phyloP scores from a whole-genome alignment of 208 protist species.

The Strigomonas galati region DNA sequence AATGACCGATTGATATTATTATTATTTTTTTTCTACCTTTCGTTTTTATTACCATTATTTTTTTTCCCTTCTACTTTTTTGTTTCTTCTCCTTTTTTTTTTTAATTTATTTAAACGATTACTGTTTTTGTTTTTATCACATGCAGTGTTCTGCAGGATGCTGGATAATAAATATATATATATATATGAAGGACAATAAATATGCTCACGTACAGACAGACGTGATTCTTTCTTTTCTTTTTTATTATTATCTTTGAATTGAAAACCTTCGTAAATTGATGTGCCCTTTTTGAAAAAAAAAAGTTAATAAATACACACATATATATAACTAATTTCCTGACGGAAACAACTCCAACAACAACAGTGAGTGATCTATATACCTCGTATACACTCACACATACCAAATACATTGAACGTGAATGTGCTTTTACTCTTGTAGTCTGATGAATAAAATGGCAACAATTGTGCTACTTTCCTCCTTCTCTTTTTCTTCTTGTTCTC shows the following conservation, averaged over 20 bases:
- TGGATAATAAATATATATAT: neutral
- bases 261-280: no score
- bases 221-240: neutral
- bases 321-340: neutral
- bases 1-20: no score
- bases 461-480: neutral
- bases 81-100: slow-evolving; percentile 14
- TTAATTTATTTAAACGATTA: slow-evolving; percentile 2
- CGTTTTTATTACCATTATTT: slow-evolving; percentile 13
- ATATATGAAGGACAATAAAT: neutral
- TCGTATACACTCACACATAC: no score
- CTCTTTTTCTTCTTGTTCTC: slow-evolving; percentile 19
- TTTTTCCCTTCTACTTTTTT: slow-evolving; percentile 12
- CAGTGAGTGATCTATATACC: no score
- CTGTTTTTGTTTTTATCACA: slow-evolving; percentile 11
- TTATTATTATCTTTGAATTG: neutral
- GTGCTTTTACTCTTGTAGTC: slow-evolving; percentile 1
- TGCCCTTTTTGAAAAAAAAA: slow-evolving; percentile 3
- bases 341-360: no score
- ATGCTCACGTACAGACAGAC: slow-evolving; percentile 1
- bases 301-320: neutral
- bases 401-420: no score
- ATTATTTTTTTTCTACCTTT: slow-evolving; percentile 7
- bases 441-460: neutral
- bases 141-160: neutral